Conservation (phyloP, 768 basidiomycete species). For the Tremella fuciformis region DNA sequence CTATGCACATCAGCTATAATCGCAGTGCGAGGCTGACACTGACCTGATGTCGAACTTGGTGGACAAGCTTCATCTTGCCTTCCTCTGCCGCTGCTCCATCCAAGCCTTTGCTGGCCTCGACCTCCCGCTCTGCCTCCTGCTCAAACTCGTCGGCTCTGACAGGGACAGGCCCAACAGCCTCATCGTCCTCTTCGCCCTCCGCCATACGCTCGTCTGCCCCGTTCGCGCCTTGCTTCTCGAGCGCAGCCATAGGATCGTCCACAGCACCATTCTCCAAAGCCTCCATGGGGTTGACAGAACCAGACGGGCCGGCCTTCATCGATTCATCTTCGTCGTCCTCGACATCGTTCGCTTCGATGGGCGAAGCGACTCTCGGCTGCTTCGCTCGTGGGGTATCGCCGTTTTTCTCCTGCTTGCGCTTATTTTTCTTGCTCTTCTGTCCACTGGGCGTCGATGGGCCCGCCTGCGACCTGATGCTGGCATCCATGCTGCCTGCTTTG, state of each 20-base stretch:
- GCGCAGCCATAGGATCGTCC: constrained; percentile 25
- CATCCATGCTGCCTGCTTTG: not conserved
- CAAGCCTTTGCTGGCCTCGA: constrained; percentile 82
- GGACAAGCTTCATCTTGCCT: constrained; percentile 52
- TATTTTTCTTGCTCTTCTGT: constrained; percentile 7
- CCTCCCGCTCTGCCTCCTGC: constrained; percentile 86
- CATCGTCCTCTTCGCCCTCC: constrained; percentile 23
- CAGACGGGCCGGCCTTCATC: not conserved
- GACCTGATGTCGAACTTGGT: constrained; percentile 49
- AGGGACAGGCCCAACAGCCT: constrained; percentile 56
- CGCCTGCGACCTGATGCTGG: not conserved
- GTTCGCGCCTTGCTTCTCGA: constrained; percentile 11
- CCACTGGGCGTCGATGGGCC: constrained; percentile 7
- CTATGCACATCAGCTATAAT: constrained; percentile 55
- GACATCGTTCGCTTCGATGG: constrained; percentile 4
- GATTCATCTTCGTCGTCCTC: constrained; percentile 12
- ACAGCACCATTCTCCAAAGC: constrained; percentile 20
- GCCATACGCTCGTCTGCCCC: constrained; percentile 6
- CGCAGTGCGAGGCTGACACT: not conserved
- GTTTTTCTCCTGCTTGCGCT: constrained; percentile 2
- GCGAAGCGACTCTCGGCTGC: constrained; percentile 16
- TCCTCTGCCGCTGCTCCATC: constrained; percentile 57
- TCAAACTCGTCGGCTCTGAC: constrained; percentile 90
- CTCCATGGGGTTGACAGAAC: constrained; percentile 30
- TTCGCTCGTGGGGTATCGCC: constrained; percentile 12